Percentiles rank a stretch among this genome's conserved stretches.
Evolutionary conservation across 2,329 filamentous ascomycete species (phyloP).

Genomic region (Alternaria rosae): DNA sequence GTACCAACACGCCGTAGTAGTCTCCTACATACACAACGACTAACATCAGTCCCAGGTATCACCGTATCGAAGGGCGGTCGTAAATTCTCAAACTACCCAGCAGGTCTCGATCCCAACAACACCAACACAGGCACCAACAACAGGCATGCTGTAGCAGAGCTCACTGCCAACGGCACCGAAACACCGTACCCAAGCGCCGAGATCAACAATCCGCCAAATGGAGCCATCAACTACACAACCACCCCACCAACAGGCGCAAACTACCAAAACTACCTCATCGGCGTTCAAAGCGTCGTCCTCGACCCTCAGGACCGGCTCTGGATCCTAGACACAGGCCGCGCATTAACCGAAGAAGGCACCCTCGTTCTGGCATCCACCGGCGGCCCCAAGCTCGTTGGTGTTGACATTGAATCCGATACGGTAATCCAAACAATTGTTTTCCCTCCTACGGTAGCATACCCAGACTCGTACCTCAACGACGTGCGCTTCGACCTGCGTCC

Average conservation of each 20-base stretch:
- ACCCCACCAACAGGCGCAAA: conserved; percentile 56
- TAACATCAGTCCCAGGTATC: conserved; percentile 49
- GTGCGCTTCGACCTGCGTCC: conserved; percentile 61
- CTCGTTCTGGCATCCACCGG: conserved; percentile 56
- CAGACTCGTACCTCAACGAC: conserved; percentile 62
- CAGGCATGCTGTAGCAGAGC: conserved; percentile 60
- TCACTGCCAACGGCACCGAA: conserved; percentile 54
- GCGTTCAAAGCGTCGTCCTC: conserved; percentile 61
- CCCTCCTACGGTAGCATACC: conserved; percentile 55
- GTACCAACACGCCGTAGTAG: conserved; percentile 12
- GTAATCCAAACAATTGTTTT: conserved; percentile 62
- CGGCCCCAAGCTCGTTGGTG: conserved; percentile 60
- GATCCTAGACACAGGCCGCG: conserved; percentile 63
- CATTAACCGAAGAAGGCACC: conserved; percentile 52
- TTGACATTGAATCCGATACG: conserved; percentile 56
- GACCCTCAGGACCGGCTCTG: conserved; percentile 60
- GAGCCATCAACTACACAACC: conserved; percentile 61
- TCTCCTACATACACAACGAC: background rate
- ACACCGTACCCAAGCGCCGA: conserved; percentile 52
- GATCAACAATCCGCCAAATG: conserved; percentile 59
- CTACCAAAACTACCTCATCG: conserved; percentile 59
- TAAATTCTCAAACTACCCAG: conserved; percentile 62
- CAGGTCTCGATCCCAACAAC: conserved; percentile 58
- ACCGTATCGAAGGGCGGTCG: conserved; percentile 60
- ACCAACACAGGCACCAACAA: conserved; percentile 51